A percentile compares a stretch with the other conserved stretches of the same genome.
phyloP scores from a whole-genome alignment of 306 rosid genomes.

The Bauhinia variegata region DNA sequence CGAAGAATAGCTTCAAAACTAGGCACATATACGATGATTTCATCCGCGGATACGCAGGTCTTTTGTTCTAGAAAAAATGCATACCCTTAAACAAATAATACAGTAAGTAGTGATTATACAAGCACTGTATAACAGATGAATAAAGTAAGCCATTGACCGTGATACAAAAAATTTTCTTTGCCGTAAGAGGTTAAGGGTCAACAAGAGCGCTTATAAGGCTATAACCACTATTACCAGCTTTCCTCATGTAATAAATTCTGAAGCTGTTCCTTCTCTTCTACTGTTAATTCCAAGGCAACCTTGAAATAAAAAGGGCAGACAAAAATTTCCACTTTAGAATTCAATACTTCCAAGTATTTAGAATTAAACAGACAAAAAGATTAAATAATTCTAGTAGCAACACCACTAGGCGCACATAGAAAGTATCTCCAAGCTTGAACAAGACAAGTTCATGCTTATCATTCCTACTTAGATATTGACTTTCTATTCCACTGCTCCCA shows the following conservation, averaged over 20 bases:
- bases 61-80: not conserved
- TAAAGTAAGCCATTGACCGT: not conserved
- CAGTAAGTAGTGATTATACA: no score
- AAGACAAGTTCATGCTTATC: no score
- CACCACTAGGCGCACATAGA: not conserved
- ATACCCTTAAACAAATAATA: slow-evolving; percentile 2
- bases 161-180: slow-evolving; percentile 11
- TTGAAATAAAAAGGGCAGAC: slow-evolving; percentile 32
- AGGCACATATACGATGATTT: slow-evolving; percentile 17
- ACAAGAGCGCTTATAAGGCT: not conserved
- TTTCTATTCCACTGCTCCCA: no score
- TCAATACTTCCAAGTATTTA: not conserved
- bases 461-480: no score
- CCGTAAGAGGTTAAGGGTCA: not conserved
- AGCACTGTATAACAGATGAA: no score
- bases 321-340: not conserved
- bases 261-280: slow-evolving; percentile 66
- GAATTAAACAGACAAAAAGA: not conserved
- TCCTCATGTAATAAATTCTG: slow-evolving; percentile 59
- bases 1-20: slow-evolving; percentile 25
- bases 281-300: slow-evolving; percentile 85
- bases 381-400: slow-evolving; percentile 1
- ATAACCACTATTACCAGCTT: slow-evolving; percentile 53
- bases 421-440: no score
- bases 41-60: not conserved